Conservation (phyloP, 106 monocot genomes). For the Dioscorea alata region DNA sequence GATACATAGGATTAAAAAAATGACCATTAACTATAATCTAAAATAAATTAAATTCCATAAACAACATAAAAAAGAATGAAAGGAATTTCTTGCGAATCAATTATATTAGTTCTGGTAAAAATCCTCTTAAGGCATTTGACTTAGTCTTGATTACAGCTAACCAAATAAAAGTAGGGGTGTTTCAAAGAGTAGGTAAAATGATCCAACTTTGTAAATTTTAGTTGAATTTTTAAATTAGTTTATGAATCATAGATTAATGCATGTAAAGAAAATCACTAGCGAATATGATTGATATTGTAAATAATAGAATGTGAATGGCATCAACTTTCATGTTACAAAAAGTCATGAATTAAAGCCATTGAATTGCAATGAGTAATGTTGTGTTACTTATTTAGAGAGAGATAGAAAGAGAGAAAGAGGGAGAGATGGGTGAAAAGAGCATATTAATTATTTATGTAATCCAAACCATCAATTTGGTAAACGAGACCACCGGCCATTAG, state of each 20-base stretch:
- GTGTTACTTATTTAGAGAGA: no score
- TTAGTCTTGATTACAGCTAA: no score
- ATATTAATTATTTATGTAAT: neutral
- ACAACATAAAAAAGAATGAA: no score
- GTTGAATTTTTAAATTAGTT: neutral
- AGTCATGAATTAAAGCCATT: neutral
- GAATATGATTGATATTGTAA: neutral
- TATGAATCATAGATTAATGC: neutral
- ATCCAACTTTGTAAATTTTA: no score
- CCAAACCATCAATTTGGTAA: neutral
- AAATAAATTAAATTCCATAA: no score
- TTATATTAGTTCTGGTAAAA: no score
- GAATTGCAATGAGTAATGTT: neutral
- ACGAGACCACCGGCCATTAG: neutral
- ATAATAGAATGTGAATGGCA: neutral
- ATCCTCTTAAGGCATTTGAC: no score
- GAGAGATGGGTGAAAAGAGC: neutral
- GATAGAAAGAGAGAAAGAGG: neutral
- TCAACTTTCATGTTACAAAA: neutral
- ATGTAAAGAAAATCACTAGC: neutral
- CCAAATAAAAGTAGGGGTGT: no score
- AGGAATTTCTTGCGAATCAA: no score
- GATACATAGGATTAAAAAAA: no score
- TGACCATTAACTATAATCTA: no score
- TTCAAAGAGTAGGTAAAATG: no score